phyloP scores from a whole-genome alignment of 2,329 filamentous ascomycete genomes.

The Cercospora brassicicola region DNA sequence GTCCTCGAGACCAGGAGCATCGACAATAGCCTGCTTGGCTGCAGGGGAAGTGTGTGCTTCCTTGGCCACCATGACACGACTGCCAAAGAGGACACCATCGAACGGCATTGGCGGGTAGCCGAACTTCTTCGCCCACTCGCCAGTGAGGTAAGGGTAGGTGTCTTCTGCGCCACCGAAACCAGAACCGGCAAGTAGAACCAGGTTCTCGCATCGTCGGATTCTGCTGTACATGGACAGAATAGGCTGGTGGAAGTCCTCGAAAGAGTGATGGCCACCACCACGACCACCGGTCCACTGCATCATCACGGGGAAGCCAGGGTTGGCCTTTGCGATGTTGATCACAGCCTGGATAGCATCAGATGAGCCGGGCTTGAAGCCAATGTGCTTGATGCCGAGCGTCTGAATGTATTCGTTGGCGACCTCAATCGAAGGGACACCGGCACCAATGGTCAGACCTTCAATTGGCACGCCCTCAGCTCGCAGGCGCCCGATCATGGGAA shows the following conservation, averaged over 20 bases:
- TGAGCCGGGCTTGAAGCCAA: constrained; percentile 90
- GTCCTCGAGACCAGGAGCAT: constrained; percentile 80
- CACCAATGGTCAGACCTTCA: constrained; percentile 87
- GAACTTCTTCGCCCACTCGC: constrained; percentile 81
- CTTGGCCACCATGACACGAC: constrained; percentile 92
- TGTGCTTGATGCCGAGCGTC: constrained; percentile 89
- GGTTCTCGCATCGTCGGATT: constrained; percentile 80
- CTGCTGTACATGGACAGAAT: constrained; percentile 88
- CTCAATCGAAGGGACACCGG: constrained; percentile 89
- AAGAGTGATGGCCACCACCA: constrained; percentile 91
- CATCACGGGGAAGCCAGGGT: constrained; percentile 87
- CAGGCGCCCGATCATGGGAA: constrained; percentile 76
- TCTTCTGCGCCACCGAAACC: constrained; percentile 88
- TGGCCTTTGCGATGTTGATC: constrained; percentile 91
- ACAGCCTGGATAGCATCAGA: constrained; percentile 83
- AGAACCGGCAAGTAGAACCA: constrained; percentile 85
- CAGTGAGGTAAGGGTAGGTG: constrained; percentile 88
- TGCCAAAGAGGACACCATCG: constrained; percentile 86
- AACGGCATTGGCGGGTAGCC: constrained; percentile 93
- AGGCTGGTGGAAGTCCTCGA: constrained; percentile 91
- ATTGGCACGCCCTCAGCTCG: constrained; percentile 85
- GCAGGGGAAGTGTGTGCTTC: constrained; percentile 84
- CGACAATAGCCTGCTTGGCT: constrained; percentile 86
- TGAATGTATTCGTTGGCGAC: constrained; percentile 92
- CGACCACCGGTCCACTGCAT: constrained; percentile 94